Evolutionary conservation across 139 green algal genomes (phyloP).

Genomic region (Pleodorina starrii): DNA sequence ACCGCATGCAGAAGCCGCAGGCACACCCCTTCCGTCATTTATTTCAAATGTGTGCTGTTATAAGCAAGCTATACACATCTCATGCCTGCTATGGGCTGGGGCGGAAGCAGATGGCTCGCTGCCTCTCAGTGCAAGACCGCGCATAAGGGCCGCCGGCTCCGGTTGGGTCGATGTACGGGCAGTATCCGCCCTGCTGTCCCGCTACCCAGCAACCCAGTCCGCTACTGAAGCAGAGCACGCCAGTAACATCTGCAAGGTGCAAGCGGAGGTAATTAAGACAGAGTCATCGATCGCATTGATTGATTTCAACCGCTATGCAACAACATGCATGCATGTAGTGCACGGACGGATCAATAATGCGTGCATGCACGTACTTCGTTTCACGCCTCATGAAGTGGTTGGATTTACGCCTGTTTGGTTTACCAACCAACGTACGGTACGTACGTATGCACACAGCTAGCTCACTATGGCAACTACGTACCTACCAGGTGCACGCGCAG

Average conservation of each 20-base stretch:
- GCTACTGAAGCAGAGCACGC: neutral
- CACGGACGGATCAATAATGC: neutral
- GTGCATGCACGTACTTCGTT: neutral
- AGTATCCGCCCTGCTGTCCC: neutral
- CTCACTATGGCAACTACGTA: too few species aligned
- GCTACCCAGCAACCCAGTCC: slow-evolving; percentile 38
- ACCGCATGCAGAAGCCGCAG: too few species aligned
- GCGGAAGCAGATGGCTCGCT: slow-evolving; percentile 28
- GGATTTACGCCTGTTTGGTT: neutral
- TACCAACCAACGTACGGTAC: neutral
- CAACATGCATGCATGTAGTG: neutral
- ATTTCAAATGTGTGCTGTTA: too few species aligned
- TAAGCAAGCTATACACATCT: too few species aligned
- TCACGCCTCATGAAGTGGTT: neutral
- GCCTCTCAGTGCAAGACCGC: neutral
- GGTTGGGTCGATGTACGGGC: slow-evolving; percentile 7
- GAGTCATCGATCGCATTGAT: too few species aligned
- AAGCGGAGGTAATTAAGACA: neutral
- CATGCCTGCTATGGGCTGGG: neutral
- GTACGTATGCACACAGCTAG: too few species aligned
- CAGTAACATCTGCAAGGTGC: neutral
- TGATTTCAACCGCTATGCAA: too few species aligned
- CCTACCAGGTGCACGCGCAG: too few species aligned
- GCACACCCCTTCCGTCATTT: too few species aligned
- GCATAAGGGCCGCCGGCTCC: slow-evolving; percentile 7